Percentiles rank a stretch among this genome's conserved stretches.
These are phyloP conservation scores for Aspergillus nanangensis DNA, from an alignment of 495 filamentous ascomycete species.

Conservation along the genomic window DNA sequence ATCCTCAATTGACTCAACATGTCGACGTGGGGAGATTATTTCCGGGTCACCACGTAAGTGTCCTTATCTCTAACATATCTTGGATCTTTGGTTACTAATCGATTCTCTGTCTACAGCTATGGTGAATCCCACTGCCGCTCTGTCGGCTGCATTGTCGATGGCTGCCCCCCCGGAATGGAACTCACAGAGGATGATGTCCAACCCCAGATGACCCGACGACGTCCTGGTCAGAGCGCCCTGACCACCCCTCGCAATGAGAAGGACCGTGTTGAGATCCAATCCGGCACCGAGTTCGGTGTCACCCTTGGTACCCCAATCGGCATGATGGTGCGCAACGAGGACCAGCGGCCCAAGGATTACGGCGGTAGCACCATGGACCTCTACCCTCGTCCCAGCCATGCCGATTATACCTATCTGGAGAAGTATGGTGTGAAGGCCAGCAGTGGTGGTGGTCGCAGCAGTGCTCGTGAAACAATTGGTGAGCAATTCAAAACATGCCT, in stretches of 20 bases:
- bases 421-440: slow-evolving; percentile 96
- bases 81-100: too few relatives aligned
- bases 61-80: slow-evolving; percentile 6
- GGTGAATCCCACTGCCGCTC: slow-evolving; percentile 88
- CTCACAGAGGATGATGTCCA: slow-evolving; percentile 90
- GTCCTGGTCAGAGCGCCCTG: slow-evolving; percentile 85
- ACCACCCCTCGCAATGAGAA: slow-evolving; percentile 93
- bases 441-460: slow-evolving; percentile 87
- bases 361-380: slow-evolving; percentile 84
- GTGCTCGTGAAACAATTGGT: slow-evolving; percentile 91
- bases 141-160: slow-evolving; percentile 88
- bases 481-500: slow-evolving; percentile 9
- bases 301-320: slow-evolving; percentile 92
- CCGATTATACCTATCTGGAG: slow-evolving; percentile 94
- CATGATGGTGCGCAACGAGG: slow-evolving; percentile 84
- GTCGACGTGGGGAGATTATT: slow-evolving; percentile 89
- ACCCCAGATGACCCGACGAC: slow-evolving; percentile 85
- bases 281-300: slow-evolving; percentile 87
- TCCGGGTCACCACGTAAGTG: slow-evolving; percentile 79
- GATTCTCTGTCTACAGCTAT: slow-evolving; percentile 49
- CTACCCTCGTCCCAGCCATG: slow-evolving; percentile 89
- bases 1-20: slow-evolving; percentile 27
- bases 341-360: slow-evolving; percentile 94
- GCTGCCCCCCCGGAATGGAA: slow-evolving; percentile 82
- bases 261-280: slow-evolving; percentile 88